A percentile compares a stretch with the other conserved stretches of the same genome.
phyloP scores from a whole-genome alignment of 2,329 filamentous ascomycete species.

The Scedosporium apiospermum region DNA sequence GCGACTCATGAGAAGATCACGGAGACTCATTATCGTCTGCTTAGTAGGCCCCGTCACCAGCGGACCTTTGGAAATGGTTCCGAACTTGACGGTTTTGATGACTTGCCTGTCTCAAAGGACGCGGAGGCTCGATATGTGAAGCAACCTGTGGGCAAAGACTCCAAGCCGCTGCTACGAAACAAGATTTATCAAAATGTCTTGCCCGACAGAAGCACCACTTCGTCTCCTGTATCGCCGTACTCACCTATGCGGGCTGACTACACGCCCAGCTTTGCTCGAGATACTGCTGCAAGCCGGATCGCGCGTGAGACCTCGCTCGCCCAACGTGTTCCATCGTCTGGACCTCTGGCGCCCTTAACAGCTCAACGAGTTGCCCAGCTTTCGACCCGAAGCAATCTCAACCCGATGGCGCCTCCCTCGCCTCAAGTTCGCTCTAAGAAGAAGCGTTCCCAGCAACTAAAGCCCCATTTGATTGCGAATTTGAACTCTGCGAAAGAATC shows the following conservation, averaged over 20 bases:
- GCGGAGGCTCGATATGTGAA: slow-evolving; percentile 77
- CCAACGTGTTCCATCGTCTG: slow-evolving; percentile 45
- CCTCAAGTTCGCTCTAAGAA: slow-evolving; percentile 43
- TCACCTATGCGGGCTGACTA: slow-evolving; percentile 48
- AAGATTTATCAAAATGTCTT: slow-evolving; percentile 46
- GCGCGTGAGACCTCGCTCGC: slow-evolving; percentile 53
- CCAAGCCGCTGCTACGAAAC: slow-evolving; percentile 52
- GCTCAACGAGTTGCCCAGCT: slow-evolving; percentile 46
- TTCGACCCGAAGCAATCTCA: slow-evolving; percentile 37
- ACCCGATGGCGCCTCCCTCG: slow-evolving; percentile 30
- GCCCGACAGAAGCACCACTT: slow-evolving; percentile 42
- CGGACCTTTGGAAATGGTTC: slow-evolving; percentile 75
- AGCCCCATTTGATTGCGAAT: slow-evolving; percentile 84
- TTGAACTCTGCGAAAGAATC: slow-evolving; percentile 64
- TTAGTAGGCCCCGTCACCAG: slow-evolving; percentile 23
- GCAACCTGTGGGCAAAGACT: slow-evolving; percentile 61
- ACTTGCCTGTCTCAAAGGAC: slow-evolving; percentile 78
- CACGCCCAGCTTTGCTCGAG: slow-evolving; percentile 53
- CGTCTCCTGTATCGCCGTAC: slow-evolving; percentile 42
- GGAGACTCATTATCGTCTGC: slow-evolving; percentile 12
- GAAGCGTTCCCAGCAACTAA: slow-evolving; percentile 53
- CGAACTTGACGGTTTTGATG: slow-evolving; percentile 89
- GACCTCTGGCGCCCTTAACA: slow-evolving; percentile 43
- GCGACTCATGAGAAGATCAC: slow-evolving; percentile 10
- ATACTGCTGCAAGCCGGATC: slow-evolving; percentile 56